Evolutionary conservation across 2,329 filamentous ascomycete genomes (phyloP).

Genomic region (Metarhizium humberi): DNA sequence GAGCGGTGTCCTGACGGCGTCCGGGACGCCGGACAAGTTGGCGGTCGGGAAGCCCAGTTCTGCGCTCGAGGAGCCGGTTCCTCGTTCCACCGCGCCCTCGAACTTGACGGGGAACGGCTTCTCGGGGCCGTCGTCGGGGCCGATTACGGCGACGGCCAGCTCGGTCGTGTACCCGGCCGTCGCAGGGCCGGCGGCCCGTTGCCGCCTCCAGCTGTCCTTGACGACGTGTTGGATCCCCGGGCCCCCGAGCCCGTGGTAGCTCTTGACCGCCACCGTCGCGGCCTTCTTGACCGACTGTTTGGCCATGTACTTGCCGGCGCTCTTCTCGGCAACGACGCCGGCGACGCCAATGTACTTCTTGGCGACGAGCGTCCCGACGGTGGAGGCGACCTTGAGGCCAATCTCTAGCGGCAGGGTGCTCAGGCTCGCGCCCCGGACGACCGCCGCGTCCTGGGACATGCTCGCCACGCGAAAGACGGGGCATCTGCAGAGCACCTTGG

Average conservation of each 20-base stretch:
- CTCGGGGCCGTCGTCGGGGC: slow-evolving; percentile 40
- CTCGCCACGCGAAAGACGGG: slow-evolving; percentile 63
- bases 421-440: slow-evolving; percentile 55
- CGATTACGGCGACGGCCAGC: slow-evolving; percentile 29
- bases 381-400: slow-evolving; percentile 47
- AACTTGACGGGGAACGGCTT: slow-evolving; percentile 45
- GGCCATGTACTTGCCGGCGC: slow-evolving; percentile 27
- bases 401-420: slow-evolving; percentile 56
- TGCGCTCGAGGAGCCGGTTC: slow-evolving; percentile 29
- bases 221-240: slow-evolving; percentile 13
- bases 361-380: slow-evolving; percentile 35
- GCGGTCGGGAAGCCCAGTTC: slow-evolving; percentile 43
- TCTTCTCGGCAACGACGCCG: slow-evolving; percentile 28
- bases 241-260: slow-evolving; percentile 21
- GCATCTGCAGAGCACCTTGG: slow-evolving; percentile 53
- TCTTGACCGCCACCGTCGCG: slow-evolving; percentile 27
- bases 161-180: slow-evolving; percentile 19
- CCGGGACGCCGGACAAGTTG: slow-evolving; percentile 41
- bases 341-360: slow-evolving; percentile 32
- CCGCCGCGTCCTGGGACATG: slow-evolving; percentile 49
- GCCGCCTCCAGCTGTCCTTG: slow-evolving; percentile 27
- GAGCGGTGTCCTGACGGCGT: slow-evolving; percentile 43
- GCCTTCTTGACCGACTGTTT: slow-evolving; percentile 25
- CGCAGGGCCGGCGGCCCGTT: slow-evolving; percentile 19
- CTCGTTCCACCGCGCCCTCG: slow-evolving; percentile 34